A percentile compares a stretch with the other conserved stretches of the same genome.
phyloP scores from a whole-genome alignment of 257 asterid species.

The Schizonepeta tenuifolia region DNA sequence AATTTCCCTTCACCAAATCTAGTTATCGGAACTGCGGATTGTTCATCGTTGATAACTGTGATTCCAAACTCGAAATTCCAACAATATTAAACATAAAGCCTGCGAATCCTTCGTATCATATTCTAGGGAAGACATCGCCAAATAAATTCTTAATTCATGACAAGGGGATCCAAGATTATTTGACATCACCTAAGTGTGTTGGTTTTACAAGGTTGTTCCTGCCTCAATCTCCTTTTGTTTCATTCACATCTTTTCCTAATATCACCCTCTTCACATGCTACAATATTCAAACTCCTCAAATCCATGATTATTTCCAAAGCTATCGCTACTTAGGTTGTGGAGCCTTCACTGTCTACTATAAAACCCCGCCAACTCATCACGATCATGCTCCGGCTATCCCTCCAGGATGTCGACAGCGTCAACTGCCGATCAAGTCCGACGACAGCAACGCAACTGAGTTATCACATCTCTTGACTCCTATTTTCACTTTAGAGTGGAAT shows the following conservation, averaged over 20 bases:
- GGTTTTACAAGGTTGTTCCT: background rate
- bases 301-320: background rate
- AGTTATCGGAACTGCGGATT: constrained; percentile 39
- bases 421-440: constrained; percentile 22
- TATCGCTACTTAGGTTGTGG: background rate
- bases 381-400: background rate
- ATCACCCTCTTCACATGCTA: constrained; percentile 32
- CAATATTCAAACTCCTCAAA: background rate
- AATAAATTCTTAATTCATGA: background rate
- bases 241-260: no score
- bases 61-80: no score
- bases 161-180: accelerated
- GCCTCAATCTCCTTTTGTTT: constrained; percentile 20
- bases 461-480: constrained; percentile 9
- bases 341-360: background rate
- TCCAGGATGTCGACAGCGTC: background rate
- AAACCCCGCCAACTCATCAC: background rate
- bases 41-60: constrained; percentile 28
- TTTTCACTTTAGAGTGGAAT: constrained; percentile 31
- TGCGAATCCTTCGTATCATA: no score
- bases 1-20: constrained; percentile 35
- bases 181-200: background rate
- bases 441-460: background rate
- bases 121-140: background rate
- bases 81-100: no score